A percentile compares a stretch with the other conserved stretches of the same genome.
Conservation (phyloP, 306 rosid genomes). For the Corylus avellana region DNA sequence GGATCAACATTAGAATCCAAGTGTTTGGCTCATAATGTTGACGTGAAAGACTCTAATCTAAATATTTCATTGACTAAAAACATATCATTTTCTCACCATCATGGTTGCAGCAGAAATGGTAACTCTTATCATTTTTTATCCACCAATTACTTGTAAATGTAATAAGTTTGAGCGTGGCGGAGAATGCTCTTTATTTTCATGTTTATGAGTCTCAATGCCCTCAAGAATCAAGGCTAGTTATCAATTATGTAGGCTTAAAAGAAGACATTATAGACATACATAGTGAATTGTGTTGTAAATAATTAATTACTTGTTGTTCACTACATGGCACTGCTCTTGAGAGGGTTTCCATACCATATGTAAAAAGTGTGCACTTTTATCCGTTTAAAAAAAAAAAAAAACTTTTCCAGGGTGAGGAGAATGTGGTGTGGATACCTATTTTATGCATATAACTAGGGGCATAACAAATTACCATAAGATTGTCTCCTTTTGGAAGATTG, state of each 20-base stretch:
- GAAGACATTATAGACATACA: neutral
- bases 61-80: neutral
- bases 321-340: neutral
- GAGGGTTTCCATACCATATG: neutral
- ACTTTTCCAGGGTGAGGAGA: too few relatives aligned
- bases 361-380: too few relatives aligned
- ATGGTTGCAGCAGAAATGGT: constrained; percentile 4
- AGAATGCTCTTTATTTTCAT: neutral
- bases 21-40: neutral
- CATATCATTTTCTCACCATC: neutral
- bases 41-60: constrained; percentile 5
- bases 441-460: too few relatives aligned
- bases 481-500: neutral
- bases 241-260: neutral
- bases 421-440: too few relatives aligned
- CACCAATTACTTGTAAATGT: constrained; percentile 21
- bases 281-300: neutral
- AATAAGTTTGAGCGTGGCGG: constrained; percentile 33
- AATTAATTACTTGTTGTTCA: neutral
- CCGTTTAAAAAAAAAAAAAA: too few relatives aligned
- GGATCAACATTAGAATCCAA: neutral
- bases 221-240: neutral
- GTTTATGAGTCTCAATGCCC: neutral
- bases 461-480: too few relatives aligned
- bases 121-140: constrained; percentile 7